Percentiles rank a stretch among this genome's conserved stretches.
phyloP scores from a whole-genome alignment of 768 basidiomycete genomes.

The Filobasidium wieringae region DNA sequence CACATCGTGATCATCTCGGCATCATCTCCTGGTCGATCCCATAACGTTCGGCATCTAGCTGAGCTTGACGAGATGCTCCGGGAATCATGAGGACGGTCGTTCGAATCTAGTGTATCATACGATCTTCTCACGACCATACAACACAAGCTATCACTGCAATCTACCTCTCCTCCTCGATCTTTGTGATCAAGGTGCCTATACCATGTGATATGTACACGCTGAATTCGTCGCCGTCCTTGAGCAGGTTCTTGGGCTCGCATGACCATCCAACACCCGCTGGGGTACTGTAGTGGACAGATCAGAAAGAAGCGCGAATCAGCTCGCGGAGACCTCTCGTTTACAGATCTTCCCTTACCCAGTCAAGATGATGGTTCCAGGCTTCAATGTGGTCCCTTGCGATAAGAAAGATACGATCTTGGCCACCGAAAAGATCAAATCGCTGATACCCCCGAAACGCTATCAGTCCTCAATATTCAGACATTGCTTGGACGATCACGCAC shows the following conservation, averaged over 20 bases:
- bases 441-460: constrained; percentile 29
- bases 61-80: no score
- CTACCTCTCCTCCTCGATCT: constrained; percentile 57
- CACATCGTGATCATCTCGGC: no score
- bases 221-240: constrained; percentile 30
- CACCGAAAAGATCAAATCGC: constrained; percentile 70
- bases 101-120: no score
- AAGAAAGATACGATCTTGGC: constrained; percentile 49
- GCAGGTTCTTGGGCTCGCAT: constrained; percentile 14
- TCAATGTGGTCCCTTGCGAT: constrained; percentile 39
- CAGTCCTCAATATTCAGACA: not conserved
- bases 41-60: no score
- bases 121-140: no score
- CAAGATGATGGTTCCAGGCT: constrained; percentile 38
- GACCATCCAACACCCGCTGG: constrained; percentile 26
- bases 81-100: no score
- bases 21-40: no score
- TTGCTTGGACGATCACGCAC: constrained; percentile 42
- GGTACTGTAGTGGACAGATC: constrained; percentile 38
- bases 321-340: not conserved
- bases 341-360: constrained; percentile 33
- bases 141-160: no score
- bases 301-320: no score
- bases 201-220: constrained; percentile 56
- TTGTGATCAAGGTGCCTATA: constrained; percentile 67